Base-by-base conservation (phyloP, 805 yeast genomes). In the Nakazawaea laoshanensis region DNA sequence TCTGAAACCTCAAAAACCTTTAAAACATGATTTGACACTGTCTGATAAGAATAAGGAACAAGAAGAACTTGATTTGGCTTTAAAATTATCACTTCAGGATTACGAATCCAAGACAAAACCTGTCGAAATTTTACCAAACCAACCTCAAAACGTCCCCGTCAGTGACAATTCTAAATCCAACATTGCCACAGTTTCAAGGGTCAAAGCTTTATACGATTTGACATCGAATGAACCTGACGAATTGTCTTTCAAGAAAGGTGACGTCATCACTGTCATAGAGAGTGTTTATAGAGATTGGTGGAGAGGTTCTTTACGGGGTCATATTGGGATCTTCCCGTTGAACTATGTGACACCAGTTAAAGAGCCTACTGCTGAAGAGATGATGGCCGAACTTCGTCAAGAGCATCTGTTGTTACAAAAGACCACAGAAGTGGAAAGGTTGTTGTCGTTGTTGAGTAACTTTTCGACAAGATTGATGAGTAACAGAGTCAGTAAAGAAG, bases 281-380 rank as follows among this genome's bases (percentile, higher is more conserved):
- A 68, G 80, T 11, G 94, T 83, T 5, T 88, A 87, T 52, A 68
- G 84, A 41, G 97, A 89, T 49, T 89, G 98, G 98, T 84, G 96
- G 80, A 70, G 85, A 43, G 98, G 98, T 11, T 73, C 89, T 5
- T 57, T 89, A 32, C 67, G 71, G 35, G 96, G 96, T 1, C 69
- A 67, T 35, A 65, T 76, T 32, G 98, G 98, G 13, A 79, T 92
- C 10, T 87, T 89, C 55, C 98, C 98, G 0, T 68, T 84, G 38
- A 89, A 89, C 52, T 89, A 92, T 49, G 97, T 92, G 1, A 70
- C 84, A 1, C 87, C 87, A 2, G 59, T 87, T 4, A 70, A 77
- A 1, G 80, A 76, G 29, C 77, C 80, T 22, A 64, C 84, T 0
- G 65, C 71, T 2, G 67, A 68, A 30, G 88, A 87, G 42, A 40